Base-by-base conservation (phyloP, 768 basidiomycete genomes). In the Guyanaporus albipodus region DNA sequence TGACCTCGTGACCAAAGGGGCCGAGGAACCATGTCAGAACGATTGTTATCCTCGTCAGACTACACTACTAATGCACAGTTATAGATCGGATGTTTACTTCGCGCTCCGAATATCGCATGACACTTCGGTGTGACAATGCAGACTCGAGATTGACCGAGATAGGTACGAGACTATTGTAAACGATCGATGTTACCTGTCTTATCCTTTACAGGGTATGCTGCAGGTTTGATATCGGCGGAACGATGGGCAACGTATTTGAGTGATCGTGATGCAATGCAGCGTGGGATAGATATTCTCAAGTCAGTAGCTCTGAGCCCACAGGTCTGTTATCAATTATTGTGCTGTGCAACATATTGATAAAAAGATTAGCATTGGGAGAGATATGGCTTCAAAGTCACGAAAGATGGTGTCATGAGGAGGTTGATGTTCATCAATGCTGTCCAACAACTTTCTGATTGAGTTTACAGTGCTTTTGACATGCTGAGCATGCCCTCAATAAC, bases 51-150 rank as follows among this genome's bases (percentile, higher is more conserved):
- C 32, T 50, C 21, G 15, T 47, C 22, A 22, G 6, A 10, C 6
- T 5, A 18, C 7, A n/a, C 11, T 17, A 17, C 31, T 60, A 9
- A 62, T 27, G 3, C 26, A 15, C 17, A 22, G 5, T 53, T 31
- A 34, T 57, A 92, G 90, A 94, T 56, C 86, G 91, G 22, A 93
- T 94, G 89, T 94, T 95, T 64, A 94, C 92, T 0, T 87, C 87
- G 14, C 76, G 92, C 29, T 90, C 87, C 14, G 92, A 95, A 58
- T 95, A 91, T 61, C 81, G 92, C 19, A 84, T 95, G 80, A 83
- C 83, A 0, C 76, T 94, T 34, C 75, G 92, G 41, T 84, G 86
- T 42, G 92, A 95, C 66, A 95, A 95, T 53, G 92, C 92, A 3
- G 92, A 95, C 67, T 38, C 82, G 42, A 76, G 92, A 37, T 67